Evolutionary conservation across 208 protist genomes (phyloP).

Genomic region (Trypanosoma rangeli): DNA sequence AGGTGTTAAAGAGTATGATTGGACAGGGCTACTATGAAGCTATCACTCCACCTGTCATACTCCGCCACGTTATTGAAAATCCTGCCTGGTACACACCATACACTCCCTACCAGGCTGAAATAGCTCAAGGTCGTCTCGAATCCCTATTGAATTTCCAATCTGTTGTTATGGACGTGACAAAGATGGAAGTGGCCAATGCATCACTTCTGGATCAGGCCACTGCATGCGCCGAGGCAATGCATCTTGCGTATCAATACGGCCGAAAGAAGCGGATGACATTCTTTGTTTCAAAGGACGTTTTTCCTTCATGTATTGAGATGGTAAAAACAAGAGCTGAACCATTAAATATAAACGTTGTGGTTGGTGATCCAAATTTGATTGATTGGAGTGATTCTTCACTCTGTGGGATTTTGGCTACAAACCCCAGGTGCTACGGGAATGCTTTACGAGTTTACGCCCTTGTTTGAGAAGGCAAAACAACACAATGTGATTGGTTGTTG

Average conservation of each 20-base stretch:
- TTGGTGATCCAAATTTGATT: conserved; percentile 67
- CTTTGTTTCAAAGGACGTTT: conserved; percentile 65
- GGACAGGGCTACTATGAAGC: conserved; percentile 94
- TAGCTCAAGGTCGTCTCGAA: conserved; percentile 97
- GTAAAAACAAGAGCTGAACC: conserved; percentile 70
- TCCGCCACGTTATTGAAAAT: conserved; percentile 98
- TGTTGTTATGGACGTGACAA: conserved; percentile 96
- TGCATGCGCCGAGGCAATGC: conserved; percentile 69
- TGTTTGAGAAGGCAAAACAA: conserved; percentile 68
- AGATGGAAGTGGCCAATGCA: conserved; percentile 94
- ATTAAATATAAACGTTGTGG: conserved; percentile 87
- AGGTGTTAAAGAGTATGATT: conserved; percentile 91
- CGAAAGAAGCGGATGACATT: conserved; percentile 57
- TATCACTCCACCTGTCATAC: conserved; percentile 90
- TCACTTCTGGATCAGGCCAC: conserved; percentile 96
- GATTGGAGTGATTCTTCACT: conserved; percentile 64
- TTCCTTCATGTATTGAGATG: conserved; percentile 68
- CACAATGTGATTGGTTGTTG: conserved; percentile 72
- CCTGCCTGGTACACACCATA: conserved; percentile 99
- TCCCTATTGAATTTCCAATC: conserved; percentile 98
- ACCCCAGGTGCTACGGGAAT: conserved; percentile 91
- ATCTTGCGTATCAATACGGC: conserved; percentile 57
- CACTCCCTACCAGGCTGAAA: conserved; percentile 97
- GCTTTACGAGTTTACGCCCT: conserved; percentile 75
- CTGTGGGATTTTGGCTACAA: conserved; percentile 93